Evolutionary conservation across 805 yeast genomes (phyloP), one percentile per base, ranked within the genome.

Genomic region (Metschnikowia arizonensis): DNA sequence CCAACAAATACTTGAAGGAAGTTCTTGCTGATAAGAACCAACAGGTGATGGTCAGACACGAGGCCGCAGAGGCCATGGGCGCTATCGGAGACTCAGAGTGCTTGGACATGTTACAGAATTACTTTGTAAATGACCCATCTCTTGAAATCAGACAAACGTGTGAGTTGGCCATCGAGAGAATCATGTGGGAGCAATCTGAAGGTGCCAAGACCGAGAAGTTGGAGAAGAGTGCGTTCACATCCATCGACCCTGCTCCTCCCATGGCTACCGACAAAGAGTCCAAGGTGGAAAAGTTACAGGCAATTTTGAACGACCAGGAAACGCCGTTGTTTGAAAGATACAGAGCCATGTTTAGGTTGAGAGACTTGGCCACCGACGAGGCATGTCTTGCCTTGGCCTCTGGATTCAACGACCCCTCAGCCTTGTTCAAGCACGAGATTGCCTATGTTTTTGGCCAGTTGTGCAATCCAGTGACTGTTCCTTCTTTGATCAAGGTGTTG

Each of bases 191-290:
- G 65, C 78, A 82, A 61, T 79, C 89, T 33, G 84, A 79, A 45
- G 61, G 70, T 34, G 71, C 83, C 24, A 81, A 79, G 62, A 70
- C 73, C 5, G 98, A 93, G 64, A 68, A 68, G 18, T 70, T 91
- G 54, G 91, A 85, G 62, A 66, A 77, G 58, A 85, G 95, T 15
- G 77, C 85, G 31, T 91, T 86, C 69, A 76, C 85, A 25, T 86
- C 96, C 34, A 85, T 93, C 50, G 99, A 93, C 62, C 99, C 99
- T 37, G 99, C 99, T 19, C 99, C 99, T 44, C 98, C 99, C 7
- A 69, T 93, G 64, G 83, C 96, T n/a, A 61, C 81, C 37, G 66
- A 66, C 53, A 46, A 56, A 41, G 67, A 62, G 40, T 79, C 79
- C 56, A 78, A 82, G 59, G 74, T 91, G 38, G 81, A 74, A 15